These are phyloP conservation scores for Aaosphaeria pasadenensis DNA, from an alignment of 2,329 filamentous ascomycete genomes.

Conservation along the genomic window DNA sequence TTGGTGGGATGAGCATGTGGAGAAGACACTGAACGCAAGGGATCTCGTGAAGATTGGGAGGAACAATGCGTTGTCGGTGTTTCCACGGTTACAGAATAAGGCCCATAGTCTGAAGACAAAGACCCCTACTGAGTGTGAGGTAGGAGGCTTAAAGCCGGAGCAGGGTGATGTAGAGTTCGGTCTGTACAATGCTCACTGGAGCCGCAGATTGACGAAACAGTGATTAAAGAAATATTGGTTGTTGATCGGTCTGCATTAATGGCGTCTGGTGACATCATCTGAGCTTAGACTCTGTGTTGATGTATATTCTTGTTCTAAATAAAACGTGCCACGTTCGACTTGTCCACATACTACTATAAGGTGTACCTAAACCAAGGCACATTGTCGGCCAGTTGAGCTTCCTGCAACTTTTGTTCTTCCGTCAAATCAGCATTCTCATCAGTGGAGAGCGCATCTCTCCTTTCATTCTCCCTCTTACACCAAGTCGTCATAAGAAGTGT, in stretches of 20 bases:
- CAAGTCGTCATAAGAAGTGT: constrained; percentile 57
- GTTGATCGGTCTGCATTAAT: no score
- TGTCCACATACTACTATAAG: constrained; percentile 5
- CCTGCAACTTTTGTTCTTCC: constrained; percentile 50
- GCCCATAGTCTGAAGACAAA: constrained; percentile 7
- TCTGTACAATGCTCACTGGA: constrained; percentile 16
- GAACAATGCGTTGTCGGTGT: constrained; percentile 17
- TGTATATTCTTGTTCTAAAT: no score
- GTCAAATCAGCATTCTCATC: constrained; percentile 50
- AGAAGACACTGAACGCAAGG: constrained; percentile 10
- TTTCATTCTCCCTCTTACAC: constrained; percentile 55
- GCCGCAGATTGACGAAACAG: constrained; percentile 2
- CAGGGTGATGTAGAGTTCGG: constrained; percentile 17
- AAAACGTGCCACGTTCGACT: neutral
- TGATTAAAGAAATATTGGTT: no score
- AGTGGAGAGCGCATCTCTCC: constrained; percentile 47
- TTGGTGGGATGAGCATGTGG: constrained; percentile 14
- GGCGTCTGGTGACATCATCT: no score
- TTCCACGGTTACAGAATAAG: constrained; percentile 8
- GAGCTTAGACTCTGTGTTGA: no score
- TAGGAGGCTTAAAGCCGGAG: constrained; percentile 12
- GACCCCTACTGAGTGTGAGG: constrained; percentile 9
- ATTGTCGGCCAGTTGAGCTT: constrained; percentile 56
- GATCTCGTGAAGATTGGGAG: constrained; percentile 21
- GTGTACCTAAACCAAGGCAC: constrained; percentile 46